Evolutionary conservation across 495 filamentous ascomycete genomes (phyloP).

Genomic region (Alectoria sarmentosa): DNA sequence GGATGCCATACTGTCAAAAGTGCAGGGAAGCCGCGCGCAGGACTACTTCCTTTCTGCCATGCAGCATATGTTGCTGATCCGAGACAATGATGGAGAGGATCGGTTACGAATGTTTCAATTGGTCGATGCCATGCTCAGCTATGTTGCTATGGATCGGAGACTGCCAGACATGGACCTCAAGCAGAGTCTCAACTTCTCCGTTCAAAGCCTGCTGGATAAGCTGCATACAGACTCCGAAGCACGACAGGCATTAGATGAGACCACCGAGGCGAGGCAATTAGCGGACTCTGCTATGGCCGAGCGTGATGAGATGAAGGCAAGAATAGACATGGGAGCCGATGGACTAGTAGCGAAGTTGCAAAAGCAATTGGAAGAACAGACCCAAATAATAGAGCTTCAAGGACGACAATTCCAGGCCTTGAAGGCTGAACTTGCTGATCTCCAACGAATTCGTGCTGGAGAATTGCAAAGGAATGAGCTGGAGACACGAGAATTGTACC

Average conservation of each 20-base stretch:
- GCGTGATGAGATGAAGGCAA: slow-evolving; percentile 91
- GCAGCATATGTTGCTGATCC: slow-evolving; percentile 90
- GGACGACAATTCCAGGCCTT: slow-evolving; percentile 75
- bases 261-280: slow-evolving; percentile 78
- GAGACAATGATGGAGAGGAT: slow-evolving; percentile 90
- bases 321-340: slow-evolving; percentile 87
- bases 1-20: slow-evolving; percentile 83
- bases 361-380: slow-evolving; percentile 86
- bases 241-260: slow-evolving; percentile 82
- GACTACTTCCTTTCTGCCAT: slow-evolving; percentile 95
- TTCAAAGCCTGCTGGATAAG: slow-evolving; percentile 89
- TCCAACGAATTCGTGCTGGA: slow-evolving; percentile 79
- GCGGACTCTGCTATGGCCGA: slow-evolving; percentile 94
- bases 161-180: slow-evolving; percentile 96
- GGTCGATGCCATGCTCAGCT: slow-evolving; percentile 95
- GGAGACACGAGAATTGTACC: slow-evolving; percentile 91
- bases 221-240: slow-evolving; percentile 96
- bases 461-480: slow-evolving; percentile 93
- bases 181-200: slow-evolving; percentile 94
- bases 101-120: slow-evolving; percentile 94
- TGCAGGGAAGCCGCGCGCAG: slow-evolving; percentile 74
- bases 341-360: slow-evolving; percentile 90
- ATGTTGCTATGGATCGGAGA: slow-evolving; percentile 96
- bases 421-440: slow-evolving; percentile 80
- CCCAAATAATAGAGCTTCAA: slow-evolving; percentile 82